Percentiles rank a stretch among this genome's conserved stretches.
Evolutionary conservation across 2,329 filamentous ascomycete species (phyloP).

Genomic region (Penicillium sp.): DNA sequence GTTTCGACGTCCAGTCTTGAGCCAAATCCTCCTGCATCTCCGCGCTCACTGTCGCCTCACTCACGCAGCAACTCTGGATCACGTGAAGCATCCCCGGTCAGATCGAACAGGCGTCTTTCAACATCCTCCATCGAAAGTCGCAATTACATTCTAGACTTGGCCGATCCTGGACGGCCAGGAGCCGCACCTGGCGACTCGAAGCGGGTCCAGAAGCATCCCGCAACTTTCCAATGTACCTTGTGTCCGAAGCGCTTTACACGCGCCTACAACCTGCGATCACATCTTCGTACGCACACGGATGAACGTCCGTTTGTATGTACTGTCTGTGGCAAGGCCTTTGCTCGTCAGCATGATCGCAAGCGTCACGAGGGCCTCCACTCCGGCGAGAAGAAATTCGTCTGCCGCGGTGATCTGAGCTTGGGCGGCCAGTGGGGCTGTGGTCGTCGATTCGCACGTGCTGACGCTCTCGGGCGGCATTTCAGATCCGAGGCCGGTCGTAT

Average conservation of each 20-base stretch:
- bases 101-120: conserved; percentile 39
- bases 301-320: conserved; percentile 96
- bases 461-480: conserved; percentile 91
- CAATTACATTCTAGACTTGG: conserved; percentile 81
- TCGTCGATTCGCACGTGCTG: conserved; percentile 85
- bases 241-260: conserved; percentile 95
- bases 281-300: conserved; percentile 92
- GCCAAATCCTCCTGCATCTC: conserved; percentile 25
- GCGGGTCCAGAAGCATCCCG: conserved; percentile 93
- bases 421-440: conserved; percentile 88
- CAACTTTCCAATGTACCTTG: conserved; percentile 88
- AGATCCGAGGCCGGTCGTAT: conserved; percentile 90
- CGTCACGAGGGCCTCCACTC: conserved; percentile 93
- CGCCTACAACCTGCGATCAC: conserved; percentile 92
- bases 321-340: conserved; percentile 94
- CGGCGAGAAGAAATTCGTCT: conserved; percentile 98
- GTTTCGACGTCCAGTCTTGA: conserved; percentile 28
- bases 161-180: conserved; percentile 76
- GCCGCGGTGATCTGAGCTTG: conserved; percentile 80
- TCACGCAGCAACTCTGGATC: conserved; percentile 38
- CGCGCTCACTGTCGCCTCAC: conserved; percentile 42
- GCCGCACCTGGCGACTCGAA: conserved; percentile 58
- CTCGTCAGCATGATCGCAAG: conserved; percentile 93
- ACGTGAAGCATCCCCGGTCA: conserved; percentile 40
- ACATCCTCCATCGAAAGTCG: conserved; percentile 51